Evolutionary conservation across 179 eudicot species (phyloP).

Genomic region (Drosera spatulata): DNA sequence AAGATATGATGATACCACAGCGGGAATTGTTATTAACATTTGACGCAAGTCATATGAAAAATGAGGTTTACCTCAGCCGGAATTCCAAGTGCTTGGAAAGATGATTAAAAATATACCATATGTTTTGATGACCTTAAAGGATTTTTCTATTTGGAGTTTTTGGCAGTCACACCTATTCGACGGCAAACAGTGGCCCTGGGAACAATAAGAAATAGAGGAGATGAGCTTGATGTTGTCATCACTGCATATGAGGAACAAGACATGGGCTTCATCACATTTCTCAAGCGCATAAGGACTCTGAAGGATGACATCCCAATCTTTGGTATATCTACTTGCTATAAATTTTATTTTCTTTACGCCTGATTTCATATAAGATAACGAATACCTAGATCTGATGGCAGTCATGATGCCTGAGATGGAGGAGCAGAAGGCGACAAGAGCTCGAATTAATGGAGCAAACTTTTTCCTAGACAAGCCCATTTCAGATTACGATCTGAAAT

Average conservation of each 20-base stretch:
- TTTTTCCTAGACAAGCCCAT: neutral
- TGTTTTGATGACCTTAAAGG: neutral
- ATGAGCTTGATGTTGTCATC: neutral
- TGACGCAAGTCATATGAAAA: too few relatives aligned
- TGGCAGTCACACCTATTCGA: neutral
- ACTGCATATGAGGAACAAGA: neutral
- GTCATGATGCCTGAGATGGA: neutral
- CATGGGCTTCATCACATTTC: constrained; percentile 1
- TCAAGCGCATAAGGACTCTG: neutral
- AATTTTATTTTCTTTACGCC: neutral
- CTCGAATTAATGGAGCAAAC: neutral
- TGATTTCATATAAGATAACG: neutral
- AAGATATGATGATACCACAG: too few relatives aligned
- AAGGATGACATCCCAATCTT: neutral
- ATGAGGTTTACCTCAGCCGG: too few relatives aligned
- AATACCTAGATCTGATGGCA: neutral
- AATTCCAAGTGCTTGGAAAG: too few relatives aligned
- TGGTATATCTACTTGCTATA: neutral
- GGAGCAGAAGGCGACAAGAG: neutral
- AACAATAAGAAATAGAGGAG: neutral
- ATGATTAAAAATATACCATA: too few relatives aligned
- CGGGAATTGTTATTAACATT: too few relatives aligned
- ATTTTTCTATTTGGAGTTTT: neutral
- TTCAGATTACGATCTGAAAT: neutral
- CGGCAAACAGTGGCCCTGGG: neutral